Percentiles rank a stretch among this genome's conserved stretches.
Evolutionary conservation across 805 yeast species (phyloP).

Genomic region (Hagleromyces aurorensis): DNA sequence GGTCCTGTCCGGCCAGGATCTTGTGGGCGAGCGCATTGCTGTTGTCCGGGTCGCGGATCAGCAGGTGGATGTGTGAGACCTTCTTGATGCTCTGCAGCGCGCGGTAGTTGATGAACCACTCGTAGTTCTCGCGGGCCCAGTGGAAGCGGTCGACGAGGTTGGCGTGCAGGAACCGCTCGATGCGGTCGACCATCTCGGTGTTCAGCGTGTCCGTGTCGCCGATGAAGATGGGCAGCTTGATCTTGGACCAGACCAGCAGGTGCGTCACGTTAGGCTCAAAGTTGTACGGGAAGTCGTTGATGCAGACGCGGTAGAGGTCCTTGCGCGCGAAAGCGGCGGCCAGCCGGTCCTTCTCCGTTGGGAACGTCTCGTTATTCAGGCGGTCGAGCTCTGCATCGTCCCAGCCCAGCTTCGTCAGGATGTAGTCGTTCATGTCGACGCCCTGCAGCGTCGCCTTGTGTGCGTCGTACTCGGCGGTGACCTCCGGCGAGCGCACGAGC

Average conservation of each 20-base stretch:
- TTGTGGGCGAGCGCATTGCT: slow-evolving; percentile 2
- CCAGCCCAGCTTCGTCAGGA: slow-evolving; percentile 50
- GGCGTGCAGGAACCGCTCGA: slow-evolving; percentile 42
- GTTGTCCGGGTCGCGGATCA: slow-evolving; percentile 31
- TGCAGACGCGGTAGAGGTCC: slow-evolving; percentile 34
- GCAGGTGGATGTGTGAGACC: slow-evolving; percentile 64
- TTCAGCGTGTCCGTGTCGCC: slow-evolving; percentile 32
- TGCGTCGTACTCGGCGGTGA: slow-evolving; percentile 36
- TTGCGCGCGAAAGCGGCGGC: slow-evolving; percentile 22
- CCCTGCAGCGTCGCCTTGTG: slow-evolving; percentile 39
- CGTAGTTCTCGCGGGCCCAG: slow-evolving; percentile 29
- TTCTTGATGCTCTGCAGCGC: slow-evolving; percentile 58
- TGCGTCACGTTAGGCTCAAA: slow-evolving; percentile 46
- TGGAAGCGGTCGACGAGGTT: slow-evolving; percentile 28
- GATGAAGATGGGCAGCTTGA: slow-evolving; percentile 40
- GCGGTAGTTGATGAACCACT: slow-evolving; percentile 72
- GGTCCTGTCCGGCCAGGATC: slow-evolving; percentile 2
- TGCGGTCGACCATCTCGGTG: slow-evolving; percentile 36
- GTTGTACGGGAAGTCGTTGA: slow-evolving; percentile 63
- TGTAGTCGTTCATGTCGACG: slow-evolving; percentile 40
- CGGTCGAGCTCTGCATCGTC: slow-evolving; percentile 23
- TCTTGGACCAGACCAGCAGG: slow-evolving; percentile 61
- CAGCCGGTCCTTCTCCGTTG: slow-evolving; percentile 15
- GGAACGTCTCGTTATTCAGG: slow-evolving; percentile 15
- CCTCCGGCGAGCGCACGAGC: slow-evolving; percentile 41